Evolutionary conservation across 2,329 filamentous ascomycete species (phyloP), one percentile per base, ranked within the genome.

Genomic region (Calonectria fujianensis): DNA sequence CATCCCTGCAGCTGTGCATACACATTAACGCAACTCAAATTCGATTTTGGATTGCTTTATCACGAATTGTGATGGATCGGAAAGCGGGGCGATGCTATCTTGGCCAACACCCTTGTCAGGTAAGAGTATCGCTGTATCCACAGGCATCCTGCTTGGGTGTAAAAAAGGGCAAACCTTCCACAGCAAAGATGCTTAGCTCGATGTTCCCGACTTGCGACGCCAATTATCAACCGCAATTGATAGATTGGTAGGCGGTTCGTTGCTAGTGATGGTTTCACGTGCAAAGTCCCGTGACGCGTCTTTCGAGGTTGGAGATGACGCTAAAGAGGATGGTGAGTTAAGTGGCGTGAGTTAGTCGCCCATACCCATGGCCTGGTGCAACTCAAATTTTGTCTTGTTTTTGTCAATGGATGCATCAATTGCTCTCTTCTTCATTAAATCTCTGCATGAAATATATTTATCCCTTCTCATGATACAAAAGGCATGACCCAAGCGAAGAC

Each of bases 21-120:
- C 73, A 75, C 64, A 75, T 72, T 7, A 70, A 70, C 24, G 73
- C 73, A 29, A 73, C 64, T 64, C 65, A 75, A 24, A 75, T 69
- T 20, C 73, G 73, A 35, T 75, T 75, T n/a, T 69, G 73, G 20
- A 72, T 69, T 9, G 73, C 69, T 48, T 69, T 69, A 48, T 64
- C 35, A 4, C 73, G 73, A 32, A 75, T 75, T 18, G 50, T 75
- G 31, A 69, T 54, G 16, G 69, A 32, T 13, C 20, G 37, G 37
- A 69, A 69, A 29, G 67, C 66, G 8, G 51, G 51, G 14, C 7
- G 39, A 45, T 45, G 18, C 39, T 8, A 45, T 59, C 7, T 59
- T 59, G 14, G 52, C 24, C n/a, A 3, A 32, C 35, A 10, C 52
- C 67, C 5, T 69, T 41, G 14, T 61, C 45, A 6, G 48, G 32